Evolutionary conservation across 2,329 filamentous ascomycete genomes (phyloP).

Genomic region (Ophiostoma himal-ulmi): DNA sequence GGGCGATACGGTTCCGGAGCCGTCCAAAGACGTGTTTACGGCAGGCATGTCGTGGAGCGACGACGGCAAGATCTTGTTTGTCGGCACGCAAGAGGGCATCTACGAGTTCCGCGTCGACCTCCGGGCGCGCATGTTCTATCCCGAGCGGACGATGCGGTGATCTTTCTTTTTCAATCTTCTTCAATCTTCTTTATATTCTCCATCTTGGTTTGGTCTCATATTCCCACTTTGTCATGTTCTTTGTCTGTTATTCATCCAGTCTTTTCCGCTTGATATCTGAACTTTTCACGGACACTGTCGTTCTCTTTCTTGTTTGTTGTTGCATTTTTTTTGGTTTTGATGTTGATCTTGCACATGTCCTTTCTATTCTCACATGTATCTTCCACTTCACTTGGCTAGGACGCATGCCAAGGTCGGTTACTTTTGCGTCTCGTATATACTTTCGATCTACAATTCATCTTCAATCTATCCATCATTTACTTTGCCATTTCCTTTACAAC

Average conservation of each 20-base stretch:
- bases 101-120: constrained; percentile 67
- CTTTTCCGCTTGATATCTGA: neutral
- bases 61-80: constrained; percentile 54
- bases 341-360: neutral
- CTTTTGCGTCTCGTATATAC: neutral
- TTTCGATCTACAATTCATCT: neutral
- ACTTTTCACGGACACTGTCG: neutral
- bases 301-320: neutral
- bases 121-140: constrained; percentile 53
- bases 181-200: neutral
- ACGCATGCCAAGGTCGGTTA: neutral
- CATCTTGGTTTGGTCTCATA: neutral
- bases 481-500: neutral
- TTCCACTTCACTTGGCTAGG: neutral
- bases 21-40: constrained; percentile 53
- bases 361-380: neutral
- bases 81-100: constrained; percentile 65
- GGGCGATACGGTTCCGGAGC: constrained; percentile 22
- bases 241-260: neutral
- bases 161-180: neutral
- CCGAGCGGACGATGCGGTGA: constrained; percentile 49
- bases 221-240: neutral
- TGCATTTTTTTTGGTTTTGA: neutral
- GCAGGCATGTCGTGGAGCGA: constrained; percentile 58
- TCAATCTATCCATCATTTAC: neutral